Percentiles rank a stretch among this genome's conserved stretches.
Conservation (phyloP, 352 stramenopile species). For the Aphanomyces euteiches region DNA sequence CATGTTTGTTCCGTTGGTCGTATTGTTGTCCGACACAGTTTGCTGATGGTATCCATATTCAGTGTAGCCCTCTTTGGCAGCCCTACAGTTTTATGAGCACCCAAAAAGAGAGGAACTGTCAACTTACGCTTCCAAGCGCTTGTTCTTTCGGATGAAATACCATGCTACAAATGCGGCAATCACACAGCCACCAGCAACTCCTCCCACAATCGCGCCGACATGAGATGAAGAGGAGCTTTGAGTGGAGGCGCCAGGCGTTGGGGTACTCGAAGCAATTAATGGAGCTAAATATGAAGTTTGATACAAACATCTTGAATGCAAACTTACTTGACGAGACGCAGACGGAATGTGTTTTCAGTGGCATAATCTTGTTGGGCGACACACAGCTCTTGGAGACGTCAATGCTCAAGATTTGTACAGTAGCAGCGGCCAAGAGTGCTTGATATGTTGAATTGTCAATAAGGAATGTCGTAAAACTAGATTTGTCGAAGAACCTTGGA, state of each 20-base stretch:
- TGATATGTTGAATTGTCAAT: conserved; percentile 15
- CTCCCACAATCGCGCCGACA: neutral
- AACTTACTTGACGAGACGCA: conserved; percentile 23
- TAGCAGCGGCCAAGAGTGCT: conserved; percentile 5
- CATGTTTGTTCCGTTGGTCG: neutral
- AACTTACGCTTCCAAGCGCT: too few species aligned
- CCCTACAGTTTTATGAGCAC: too few species aligned
- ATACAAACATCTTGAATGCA: neutral
- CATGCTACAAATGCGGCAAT: neutral
- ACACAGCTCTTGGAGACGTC: conserved; percentile 15
- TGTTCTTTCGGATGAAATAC: neutral
- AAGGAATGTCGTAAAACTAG: conserved; percentile 26
- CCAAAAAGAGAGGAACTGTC: too few species aligned
- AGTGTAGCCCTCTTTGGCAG: neutral
- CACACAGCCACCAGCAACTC: neutral
- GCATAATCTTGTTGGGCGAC: conserved; percentile 7
- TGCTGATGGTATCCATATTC: neutral
- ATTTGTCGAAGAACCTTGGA: conserved; percentile 13
- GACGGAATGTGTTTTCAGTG: conserved; percentile 21
- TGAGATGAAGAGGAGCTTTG: neutral
- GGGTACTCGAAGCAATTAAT: neutral
- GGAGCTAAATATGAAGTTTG: neutral
- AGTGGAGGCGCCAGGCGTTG: neutral
- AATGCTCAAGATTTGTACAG: conserved; percentile 9
- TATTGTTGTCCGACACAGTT: neutral